Percentiles rank a stretch among this genome's conserved stretches.
phyloP scores from a whole-genome alignment of 2,329 filamentous ascomycete species.

The Westerdykella sp. region DNA sequence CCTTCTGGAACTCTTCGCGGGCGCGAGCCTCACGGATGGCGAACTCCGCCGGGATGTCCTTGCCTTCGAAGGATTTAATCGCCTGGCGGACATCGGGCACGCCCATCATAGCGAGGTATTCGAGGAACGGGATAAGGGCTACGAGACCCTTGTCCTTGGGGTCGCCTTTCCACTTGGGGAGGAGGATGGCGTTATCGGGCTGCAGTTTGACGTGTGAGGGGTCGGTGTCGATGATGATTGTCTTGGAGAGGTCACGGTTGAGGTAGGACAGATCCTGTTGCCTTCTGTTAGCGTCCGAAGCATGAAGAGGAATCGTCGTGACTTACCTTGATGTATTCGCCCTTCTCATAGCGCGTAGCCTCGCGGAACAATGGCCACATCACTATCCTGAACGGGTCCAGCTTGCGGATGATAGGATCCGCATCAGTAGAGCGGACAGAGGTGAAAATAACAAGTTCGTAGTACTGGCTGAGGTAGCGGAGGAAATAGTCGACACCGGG shows the following conservation, averaged over 20 bases:
- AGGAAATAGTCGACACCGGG: constrained; percentile 97
- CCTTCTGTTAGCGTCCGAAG: constrained; percentile 8
- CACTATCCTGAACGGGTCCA: constrained; percentile 92
- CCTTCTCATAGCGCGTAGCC: constrained; percentile 94
- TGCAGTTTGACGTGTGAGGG: constrained; percentile 75
- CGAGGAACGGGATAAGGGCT: constrained; percentile 87
- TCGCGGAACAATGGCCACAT: constrained; percentile 93
- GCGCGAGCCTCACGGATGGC: constrained; percentile 79
- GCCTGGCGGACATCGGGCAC: constrained; percentile 81
- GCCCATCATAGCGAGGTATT: constrained; percentile 93
- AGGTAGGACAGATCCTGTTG: constrained; percentile 90
- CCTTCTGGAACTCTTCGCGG: constrained; percentile 75
- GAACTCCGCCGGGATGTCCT: constrained; percentile 84
- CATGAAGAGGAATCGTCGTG: not conserved
- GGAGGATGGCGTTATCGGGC: constrained; percentile 91
- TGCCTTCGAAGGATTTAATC: constrained; percentile 81
- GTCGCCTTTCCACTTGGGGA: constrained; percentile 85
- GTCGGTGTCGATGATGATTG: constrained; percentile 89
- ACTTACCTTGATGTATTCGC: constrained; percentile 87
- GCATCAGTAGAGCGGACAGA: constrained; percentile 76
- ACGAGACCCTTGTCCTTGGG: constrained; percentile 80
- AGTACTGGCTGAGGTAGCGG: constrained; percentile 94
- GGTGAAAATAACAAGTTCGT: constrained; percentile 94
- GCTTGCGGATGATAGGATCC: constrained; percentile 82
- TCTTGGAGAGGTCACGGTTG: constrained; percentile 91